Percentiles rank a stretch among this genome's conserved stretches.
Conservation (phyloP, 1,139 yeast genomes). For the Magnusiomyces ingens region DNA sequence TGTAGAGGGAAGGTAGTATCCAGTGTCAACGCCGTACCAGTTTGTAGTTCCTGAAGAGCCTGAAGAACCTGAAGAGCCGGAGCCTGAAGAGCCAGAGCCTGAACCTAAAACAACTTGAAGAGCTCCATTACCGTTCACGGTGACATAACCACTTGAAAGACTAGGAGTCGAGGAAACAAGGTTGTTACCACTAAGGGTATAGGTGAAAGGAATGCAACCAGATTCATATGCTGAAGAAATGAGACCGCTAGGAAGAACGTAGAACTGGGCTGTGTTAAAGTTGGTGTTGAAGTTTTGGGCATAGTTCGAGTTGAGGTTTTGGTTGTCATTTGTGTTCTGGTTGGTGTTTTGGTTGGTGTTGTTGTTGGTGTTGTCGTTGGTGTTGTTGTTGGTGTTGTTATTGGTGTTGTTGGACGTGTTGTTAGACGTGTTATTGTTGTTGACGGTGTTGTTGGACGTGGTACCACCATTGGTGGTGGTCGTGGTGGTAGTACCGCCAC, state of each 20-base stretch:
- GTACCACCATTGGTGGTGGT: neutral
- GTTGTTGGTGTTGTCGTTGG: neutral
- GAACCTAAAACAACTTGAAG: neutral
- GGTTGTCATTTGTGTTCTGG: neutral
- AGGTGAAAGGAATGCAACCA: neutral
- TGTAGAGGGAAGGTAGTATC: neutral
- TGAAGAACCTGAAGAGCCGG: neutral
- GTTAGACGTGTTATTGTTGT: neutral
- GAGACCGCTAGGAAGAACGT: neutral
- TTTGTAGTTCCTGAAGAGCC: neutral
- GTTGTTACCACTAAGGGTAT: neutral
- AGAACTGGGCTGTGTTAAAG: neutral
- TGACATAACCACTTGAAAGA: neutral
- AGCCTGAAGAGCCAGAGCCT: neutral
- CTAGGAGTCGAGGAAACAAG: neutral
- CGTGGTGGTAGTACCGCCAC: neutral
- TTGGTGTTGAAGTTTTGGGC: neutral
- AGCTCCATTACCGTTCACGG: neutral
- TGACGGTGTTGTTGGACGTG: neutral
- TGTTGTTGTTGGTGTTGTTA: neutral
- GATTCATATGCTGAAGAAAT: neutral
- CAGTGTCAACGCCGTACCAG: too few relatives aligned
- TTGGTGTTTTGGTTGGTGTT: neutral
- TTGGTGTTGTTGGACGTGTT: neutral
- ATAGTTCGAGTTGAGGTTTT: neutral